phyloP scores from a whole-genome alignment of 306 rosid genomes.

The Mucuna pruriens region DNA sequence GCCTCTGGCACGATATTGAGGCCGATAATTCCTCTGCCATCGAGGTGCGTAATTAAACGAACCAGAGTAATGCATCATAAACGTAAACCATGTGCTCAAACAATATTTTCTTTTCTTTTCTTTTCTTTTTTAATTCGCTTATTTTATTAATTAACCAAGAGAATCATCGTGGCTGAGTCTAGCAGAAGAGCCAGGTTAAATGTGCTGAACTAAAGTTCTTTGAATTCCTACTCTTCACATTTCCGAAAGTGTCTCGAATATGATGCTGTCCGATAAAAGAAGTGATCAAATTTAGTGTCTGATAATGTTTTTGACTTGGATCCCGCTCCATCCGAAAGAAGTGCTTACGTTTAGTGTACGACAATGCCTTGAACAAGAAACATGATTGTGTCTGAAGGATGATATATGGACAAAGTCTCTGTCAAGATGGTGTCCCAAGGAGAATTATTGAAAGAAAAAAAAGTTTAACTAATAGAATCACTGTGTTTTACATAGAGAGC shows the following conservation, averaged over 20 bases:
- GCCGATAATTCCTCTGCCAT: constrained; percentile 75
- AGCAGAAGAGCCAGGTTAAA: background rate
- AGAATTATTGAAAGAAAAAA: background rate
- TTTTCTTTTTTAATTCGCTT: background rate
- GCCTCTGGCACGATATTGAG: constrained; percentile 65
- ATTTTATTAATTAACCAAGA: background rate
- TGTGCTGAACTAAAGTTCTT: too few relatives aligned
- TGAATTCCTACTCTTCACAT: too few relatives aligned
- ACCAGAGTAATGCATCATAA: background rate
- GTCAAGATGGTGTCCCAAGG: too few relatives aligned
- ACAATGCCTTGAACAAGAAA: too few relatives aligned
- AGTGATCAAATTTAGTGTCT: too few relatives aligned
- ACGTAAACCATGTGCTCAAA: background rate
- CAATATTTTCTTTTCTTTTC: background rate
- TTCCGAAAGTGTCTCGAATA: too few relatives aligned
- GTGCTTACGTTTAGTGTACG: too few relatives aligned
- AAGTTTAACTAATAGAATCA: background rate
- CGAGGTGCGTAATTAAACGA: constrained; percentile 53
- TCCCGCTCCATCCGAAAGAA: too few relatives aligned
- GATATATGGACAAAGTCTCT: too few relatives aligned
- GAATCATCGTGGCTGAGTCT: background rate
- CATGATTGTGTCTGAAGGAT: too few relatives aligned
- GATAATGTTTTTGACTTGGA: too few relatives aligned
- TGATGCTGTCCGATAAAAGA: too few relatives aligned
- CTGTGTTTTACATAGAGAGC: background rate